Evolutionary conservation across 768 basidiomycete species (phyloP).

Genomic region (Hericium coralloides): DNA sequence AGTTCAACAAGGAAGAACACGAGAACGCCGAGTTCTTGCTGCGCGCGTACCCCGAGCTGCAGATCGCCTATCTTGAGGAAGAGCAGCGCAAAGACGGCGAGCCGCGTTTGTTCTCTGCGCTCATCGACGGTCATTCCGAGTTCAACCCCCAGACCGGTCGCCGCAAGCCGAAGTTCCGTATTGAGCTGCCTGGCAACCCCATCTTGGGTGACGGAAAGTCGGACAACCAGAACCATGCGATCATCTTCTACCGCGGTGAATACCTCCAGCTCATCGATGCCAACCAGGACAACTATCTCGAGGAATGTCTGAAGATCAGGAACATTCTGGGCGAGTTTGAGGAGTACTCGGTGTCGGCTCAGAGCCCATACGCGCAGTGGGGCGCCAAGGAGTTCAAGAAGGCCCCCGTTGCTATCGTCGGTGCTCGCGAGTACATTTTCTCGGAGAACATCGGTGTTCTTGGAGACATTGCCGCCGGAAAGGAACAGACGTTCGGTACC

Average conservation of each 20-base stretch:
- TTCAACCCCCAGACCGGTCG: constrained; percentile 84
- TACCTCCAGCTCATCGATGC: constrained; percentile 99
- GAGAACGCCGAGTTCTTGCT: constrained; percentile 98
- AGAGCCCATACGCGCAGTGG: constrained; percentile 90
- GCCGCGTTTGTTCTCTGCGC: constrained; percentile 86
- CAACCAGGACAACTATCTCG: constrained; percentile 99
- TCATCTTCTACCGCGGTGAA: constrained; percentile 98
- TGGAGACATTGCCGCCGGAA: constrained; percentile 96
- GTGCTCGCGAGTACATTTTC: constrained; percentile 99
- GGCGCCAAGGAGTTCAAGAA: constrained; percentile 82
- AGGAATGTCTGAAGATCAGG: constrained; percentile 98
- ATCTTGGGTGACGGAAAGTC: constrained; percentile 99
- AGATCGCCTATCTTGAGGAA: constrained; percentile 98
- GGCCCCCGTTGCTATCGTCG: constrained; percentile 92
- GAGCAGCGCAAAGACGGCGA: constrained; percentile 94
- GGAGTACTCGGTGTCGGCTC: constrained; percentile 75
- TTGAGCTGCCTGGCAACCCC: constrained; percentile 97
- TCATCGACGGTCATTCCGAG: constrained; percentile 98
- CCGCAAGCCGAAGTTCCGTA: constrained; percentile 92
- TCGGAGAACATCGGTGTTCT: constrained; percentile 99
- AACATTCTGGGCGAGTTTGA: constrained; percentile 98
- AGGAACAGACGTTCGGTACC: constrained; percentile 99
- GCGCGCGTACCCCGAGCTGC: constrained; percentile 95
- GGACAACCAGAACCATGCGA: constrained; percentile 99
- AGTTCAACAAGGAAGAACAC: constrained; percentile 99